Percentiles rank a stretch among this genome's conserved stretches.
phyloP scores from a whole-genome alignment of 75 land plant species.

The Selaginella tamariscina region DNA sequence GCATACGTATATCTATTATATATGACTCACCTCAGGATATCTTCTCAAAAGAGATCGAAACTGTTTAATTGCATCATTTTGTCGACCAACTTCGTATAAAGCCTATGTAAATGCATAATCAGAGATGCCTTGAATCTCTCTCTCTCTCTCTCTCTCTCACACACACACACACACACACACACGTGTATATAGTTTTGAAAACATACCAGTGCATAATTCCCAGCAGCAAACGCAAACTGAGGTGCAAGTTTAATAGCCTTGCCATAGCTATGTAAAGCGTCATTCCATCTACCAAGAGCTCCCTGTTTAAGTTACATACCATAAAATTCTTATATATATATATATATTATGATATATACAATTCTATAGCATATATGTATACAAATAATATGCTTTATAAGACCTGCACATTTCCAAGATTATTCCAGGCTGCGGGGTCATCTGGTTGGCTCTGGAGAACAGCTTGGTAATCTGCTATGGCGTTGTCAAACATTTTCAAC shows the following conservation, averaged over 20 bases:
- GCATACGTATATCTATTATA: too few relatives aligned
- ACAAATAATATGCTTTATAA: too few relatives aligned
- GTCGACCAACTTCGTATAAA: slow-evolving; percentile 30
- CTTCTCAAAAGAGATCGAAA: slow-evolving; percentile 32
- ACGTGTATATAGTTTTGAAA: background rate
- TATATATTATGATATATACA: too few relatives aligned
- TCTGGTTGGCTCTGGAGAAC: slow-evolving; percentile 30
- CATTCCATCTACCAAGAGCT: slow-evolving; percentile 23
- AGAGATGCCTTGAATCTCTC: background rate
- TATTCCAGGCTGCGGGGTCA: slow-evolving; percentile 42
- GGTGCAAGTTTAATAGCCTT: slow-evolving; percentile 31
- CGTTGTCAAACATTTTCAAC: slow-evolving; percentile 26
- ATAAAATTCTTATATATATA: too few relatives aligned
- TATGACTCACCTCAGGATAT: slow-evolving; percentile 31
- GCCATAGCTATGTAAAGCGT: slow-evolving; percentile 21
- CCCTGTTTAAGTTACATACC: too few relatives aligned
- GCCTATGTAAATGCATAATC: slow-evolving; percentile 10
- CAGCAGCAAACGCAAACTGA: slow-evolving; percentile 35
- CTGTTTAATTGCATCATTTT: slow-evolving; percentile 27
- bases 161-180: slow-evolving; percentile 3
- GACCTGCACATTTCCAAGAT: slow-evolving; percentile 34
- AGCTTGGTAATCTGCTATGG: slow-evolving; percentile 29
- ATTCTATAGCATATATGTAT: too few relatives aligned
- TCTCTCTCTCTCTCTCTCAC: background rate
- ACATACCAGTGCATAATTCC: slow-evolving; percentile 31